Evolutionary conservation across 495 filamentous ascomycete species (phyloP), one percentile per base, ranked within the genome.

Genomic region (Halenospora varia): DNA sequence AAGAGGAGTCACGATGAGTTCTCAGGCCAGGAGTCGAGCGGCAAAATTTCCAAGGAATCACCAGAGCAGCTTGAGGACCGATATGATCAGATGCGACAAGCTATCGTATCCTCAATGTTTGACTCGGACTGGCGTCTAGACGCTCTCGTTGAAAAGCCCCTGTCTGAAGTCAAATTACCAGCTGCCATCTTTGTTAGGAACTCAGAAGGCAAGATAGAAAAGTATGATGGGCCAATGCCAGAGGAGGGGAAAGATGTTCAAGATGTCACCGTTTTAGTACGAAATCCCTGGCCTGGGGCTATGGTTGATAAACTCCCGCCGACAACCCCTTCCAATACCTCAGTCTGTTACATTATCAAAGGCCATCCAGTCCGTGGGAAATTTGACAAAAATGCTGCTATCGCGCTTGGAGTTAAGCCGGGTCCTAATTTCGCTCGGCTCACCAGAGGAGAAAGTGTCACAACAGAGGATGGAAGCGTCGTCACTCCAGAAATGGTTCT

Each of bases 331-430:
- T 82, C 81, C 2, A 68, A 68, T 11, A 82, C 86, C 35, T 84
- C 92, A 10, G 71, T 96, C 50, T 96, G 85, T 46, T 99, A 97
- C 67, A 84, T 99, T 62, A 75, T 96, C 53, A 87, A 86, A 48
- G 83, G 75, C 25, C 84, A 92, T 56, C 76, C 82, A 44, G 75
- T 86, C 35, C 81, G 93, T 23, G 94, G 94, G 13, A 92, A 86
- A 64, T 97, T 99, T 66, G 74, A 86, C 22, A 67, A 78, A 3
- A 56, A 75, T n/a, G 80, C 73, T 57, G 95, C 92, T 0, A 69
- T 61, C 49, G 70, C 68, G 40, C 67, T 88, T 11, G 84, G 84
- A 2, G 78, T 97, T 0, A 62, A 61, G 17, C 73, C 67, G 26
- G 77, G 74, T 0, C 71, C 66, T 2, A 68, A 81, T n/a, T 94